Evolutionary conservation across 176 grass and related monocot genomes (phyloP).

Genomic region (Olyra latifolia): DNA sequence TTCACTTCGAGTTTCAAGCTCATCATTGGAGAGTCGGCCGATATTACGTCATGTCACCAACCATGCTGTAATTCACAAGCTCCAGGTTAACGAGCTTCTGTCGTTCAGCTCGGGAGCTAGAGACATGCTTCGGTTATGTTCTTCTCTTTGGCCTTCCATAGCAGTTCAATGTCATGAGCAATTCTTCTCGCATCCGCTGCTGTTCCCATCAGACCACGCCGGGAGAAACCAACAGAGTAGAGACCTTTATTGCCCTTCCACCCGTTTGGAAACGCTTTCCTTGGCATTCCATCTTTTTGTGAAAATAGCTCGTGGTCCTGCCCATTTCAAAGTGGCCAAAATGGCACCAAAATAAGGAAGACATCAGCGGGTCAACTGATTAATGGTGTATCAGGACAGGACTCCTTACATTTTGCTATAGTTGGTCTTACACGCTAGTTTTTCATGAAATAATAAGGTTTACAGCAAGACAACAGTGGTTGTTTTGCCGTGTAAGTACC

Average conservation of each 20-base stretch:
- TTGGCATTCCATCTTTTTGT: conserved; percentile 81
- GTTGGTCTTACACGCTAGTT: background rate
- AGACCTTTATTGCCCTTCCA: conserved; percentile 81
- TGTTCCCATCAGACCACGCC: conserved; percentile 75
- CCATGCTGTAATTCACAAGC: conserved; percentile 15
- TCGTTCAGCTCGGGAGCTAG: background rate
- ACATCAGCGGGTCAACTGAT: too few species aligned
- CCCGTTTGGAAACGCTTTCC: conserved; percentile 70
- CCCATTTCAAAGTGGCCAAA: background rate
- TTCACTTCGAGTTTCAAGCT: conserved; percentile 14
- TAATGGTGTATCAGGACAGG: too few species aligned
- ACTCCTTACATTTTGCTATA: background rate
- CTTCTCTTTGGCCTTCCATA: conserved; percentile 35
- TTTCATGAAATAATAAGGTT: too few species aligned
- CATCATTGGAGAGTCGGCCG: conserved; percentile 4
- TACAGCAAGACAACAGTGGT: background rate
- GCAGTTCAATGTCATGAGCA: conserved; percentile 72
- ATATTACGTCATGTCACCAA: conserved; percentile 32
- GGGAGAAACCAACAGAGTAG: conserved; percentile 83
- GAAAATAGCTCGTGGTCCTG: conserved; percentile 89
- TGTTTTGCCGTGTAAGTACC: conserved; percentile 38
- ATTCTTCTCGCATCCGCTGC: conserved; percentile 67
- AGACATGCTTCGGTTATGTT: conserved; percentile 2
- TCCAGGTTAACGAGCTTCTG: background rate
- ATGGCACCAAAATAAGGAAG: background rate